Base-by-base conservation (phyloP, 805 yeast genomes). In the Candida michaelii region DNA sequence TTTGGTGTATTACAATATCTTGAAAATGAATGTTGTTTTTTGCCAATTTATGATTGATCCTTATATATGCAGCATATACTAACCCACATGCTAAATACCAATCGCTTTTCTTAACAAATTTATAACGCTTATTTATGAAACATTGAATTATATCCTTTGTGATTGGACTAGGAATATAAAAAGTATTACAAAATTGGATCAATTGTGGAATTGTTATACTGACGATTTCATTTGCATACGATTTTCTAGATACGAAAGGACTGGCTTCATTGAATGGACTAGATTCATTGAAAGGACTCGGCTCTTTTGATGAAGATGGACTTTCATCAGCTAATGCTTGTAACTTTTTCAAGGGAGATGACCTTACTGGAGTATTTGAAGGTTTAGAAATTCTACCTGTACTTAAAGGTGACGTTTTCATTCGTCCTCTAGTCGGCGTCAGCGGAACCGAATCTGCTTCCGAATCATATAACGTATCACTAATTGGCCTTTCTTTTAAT, bases 31-130 rank as follows among this genome's bases (percentile, higher is more conserved):
- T 65, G 36, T 74, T 75, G 10, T 62, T 55, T 3, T 63, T 55
- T 12, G 83, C 57, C 25, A 68, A 55, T 16, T 66, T 66, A 43
- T 74, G 71, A 56, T 81, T 80, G 24, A 83, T 68, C 12, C 80
- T 67, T 14, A 71, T 63, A 42, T 79, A 80, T 11, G 83, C 81
- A 14, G 82, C 74, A 27, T 82, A 67, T 0, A 83, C 71, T 47
- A 85, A 55, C 0, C 90, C 90, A 56, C 86, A 81, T 2, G 84
- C 76, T 16, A 85, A 58, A 6, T 80, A 79, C 89, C 89, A 84
- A 30, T 82, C 83, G 44, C 76, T 79, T 27, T 74, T 74, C 46
- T 66, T 69, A n/a, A 51, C 47, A 30, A 82, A 73, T 48, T 79
- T 77, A 33, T 73, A 70, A 36, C 73, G 69, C 52, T 79, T 77